These are phyloP conservation scores for Paracamarosporium sp. DNA, from an alignment of 2,329 filamentous ascomycete genomes.

Conservation along the genomic window DNA sequence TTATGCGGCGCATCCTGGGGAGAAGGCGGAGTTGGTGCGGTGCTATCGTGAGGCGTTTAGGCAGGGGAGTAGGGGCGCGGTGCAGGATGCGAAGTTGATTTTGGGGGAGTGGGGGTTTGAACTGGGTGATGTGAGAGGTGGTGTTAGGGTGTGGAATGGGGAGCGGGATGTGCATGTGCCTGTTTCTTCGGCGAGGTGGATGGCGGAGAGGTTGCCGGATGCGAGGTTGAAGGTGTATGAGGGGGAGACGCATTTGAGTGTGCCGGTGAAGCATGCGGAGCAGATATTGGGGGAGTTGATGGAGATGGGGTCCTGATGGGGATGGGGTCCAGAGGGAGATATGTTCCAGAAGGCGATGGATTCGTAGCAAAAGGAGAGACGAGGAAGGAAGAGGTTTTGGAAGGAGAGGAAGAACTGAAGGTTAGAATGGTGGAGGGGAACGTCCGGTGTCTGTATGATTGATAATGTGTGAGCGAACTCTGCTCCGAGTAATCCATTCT, in stretches of 20 bases:
- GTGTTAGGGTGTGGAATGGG: conserved; percentile 13
- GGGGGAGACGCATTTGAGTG: conserved; percentile 8
- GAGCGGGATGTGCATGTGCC: conserved; percentile 10
- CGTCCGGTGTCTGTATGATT: no score
- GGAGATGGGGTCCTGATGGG: neutral
- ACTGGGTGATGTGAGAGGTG: conserved; percentile 6
- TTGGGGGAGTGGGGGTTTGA: conserved; percentile 12
- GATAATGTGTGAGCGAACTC: no score
- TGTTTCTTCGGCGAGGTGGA: conserved; percentile 14
- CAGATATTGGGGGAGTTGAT: conserved; percentile 6
- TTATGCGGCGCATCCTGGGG: neutral
- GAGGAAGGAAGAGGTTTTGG: no score
- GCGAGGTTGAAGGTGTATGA: conserved; percentile 1
- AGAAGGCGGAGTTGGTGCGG: neutral
- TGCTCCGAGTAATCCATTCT: no score
- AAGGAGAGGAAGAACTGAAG: no score
- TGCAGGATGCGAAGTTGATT: conserved; percentile 9
- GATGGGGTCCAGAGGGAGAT: neutral
- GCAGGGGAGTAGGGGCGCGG: conserved; percentile 6
- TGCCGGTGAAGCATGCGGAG: neutral
- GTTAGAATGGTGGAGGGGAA: no score
- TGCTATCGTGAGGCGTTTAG: neutral
- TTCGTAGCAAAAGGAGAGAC: neutral
- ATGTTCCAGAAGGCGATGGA: neutral
- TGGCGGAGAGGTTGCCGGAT: conserved; percentile 3